Conservation (phyloP, 495 filamentous ascomycete genomes). For the Aspergillus affinis region DNA sequence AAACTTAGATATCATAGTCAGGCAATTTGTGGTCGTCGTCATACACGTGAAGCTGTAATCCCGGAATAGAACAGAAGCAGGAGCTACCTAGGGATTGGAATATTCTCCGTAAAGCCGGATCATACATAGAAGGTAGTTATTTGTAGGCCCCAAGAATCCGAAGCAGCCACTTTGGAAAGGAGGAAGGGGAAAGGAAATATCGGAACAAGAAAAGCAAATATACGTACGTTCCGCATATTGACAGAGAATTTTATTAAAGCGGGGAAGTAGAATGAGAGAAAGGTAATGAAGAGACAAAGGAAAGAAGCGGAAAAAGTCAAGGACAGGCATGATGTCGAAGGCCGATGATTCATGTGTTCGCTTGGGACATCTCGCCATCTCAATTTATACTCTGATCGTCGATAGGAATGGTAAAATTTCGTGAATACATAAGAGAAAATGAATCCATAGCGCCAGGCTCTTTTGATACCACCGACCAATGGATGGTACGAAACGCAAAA, state of each 20-base stretch:
- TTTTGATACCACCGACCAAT: conserved; percentile 36
- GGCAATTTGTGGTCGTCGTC: neutral
- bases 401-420: neutral
- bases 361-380: neutral
- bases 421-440: conserved; percentile 10
- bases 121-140: neutral
- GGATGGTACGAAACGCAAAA: conserved; percentile 9
- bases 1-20: neutral
- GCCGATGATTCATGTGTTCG: neutral
- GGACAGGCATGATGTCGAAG: neutral
- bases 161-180: neutral
- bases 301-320: neutral
- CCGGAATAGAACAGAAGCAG: neutral
- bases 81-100: neutral
- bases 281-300: neutral
- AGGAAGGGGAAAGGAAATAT: neutral
- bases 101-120: neutral
- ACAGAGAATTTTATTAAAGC: neutral
- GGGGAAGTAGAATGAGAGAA: neutral
- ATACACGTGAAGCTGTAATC: neutral
- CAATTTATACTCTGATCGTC: neutral
- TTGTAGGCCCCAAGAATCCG: neutral
- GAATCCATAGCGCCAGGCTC: conserved; percentile 44
- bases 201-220: neutral
- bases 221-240: neutral